These are phyloP conservation scores for Casuarina equisetifolia DNA, from an alignment of 306 rosid genomes.

Conservation along the genomic window DNA sequence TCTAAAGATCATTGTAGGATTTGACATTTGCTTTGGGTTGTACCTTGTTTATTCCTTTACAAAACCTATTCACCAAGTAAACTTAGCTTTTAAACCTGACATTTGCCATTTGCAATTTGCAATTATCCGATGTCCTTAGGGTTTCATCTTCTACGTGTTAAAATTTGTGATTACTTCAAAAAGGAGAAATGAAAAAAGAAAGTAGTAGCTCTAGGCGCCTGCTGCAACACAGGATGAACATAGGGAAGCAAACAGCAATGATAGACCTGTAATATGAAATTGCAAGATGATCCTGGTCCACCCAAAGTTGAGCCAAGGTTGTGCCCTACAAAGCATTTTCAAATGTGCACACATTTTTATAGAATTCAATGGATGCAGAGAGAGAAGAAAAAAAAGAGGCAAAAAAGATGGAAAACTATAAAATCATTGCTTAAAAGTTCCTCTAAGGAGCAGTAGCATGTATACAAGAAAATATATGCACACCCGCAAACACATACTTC, in stretches of 20 bases:
- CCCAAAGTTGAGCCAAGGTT: conserved; percentile 26
- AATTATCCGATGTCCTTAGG: not conserved
- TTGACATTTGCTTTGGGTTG: not conserved
- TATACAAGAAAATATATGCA: not conserved
- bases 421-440: not conserved
- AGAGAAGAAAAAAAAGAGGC: not conserved
- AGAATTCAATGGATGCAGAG: not conserved
- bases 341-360: not conserved
- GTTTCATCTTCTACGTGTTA: not conserved
- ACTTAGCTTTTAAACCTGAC: not conserved
- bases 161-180: not conserved
- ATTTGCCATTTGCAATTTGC: not conserved
- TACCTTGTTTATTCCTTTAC: not conserved
- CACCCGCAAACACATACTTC: not conserved
- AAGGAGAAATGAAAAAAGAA: not conserved
- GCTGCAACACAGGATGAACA: not conserved
- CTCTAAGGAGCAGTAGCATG: not conserved
- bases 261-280: conserved; percentile 65
- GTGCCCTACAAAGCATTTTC: conserved; percentile 38
- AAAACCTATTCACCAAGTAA: not conserved
- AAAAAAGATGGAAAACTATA: not conserved
- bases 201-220: not conserved
- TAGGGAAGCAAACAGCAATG: conserved; percentile 17
- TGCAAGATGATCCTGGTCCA: conserved; percentile 47
- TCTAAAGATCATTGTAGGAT: not conserved